A percentile compares a stretch with the other conserved stretches of the same genome.
phyloP scores from a whole-genome alignment of 2,329 filamentous ascomycete species.

The Cadophora sp. region DNA sequence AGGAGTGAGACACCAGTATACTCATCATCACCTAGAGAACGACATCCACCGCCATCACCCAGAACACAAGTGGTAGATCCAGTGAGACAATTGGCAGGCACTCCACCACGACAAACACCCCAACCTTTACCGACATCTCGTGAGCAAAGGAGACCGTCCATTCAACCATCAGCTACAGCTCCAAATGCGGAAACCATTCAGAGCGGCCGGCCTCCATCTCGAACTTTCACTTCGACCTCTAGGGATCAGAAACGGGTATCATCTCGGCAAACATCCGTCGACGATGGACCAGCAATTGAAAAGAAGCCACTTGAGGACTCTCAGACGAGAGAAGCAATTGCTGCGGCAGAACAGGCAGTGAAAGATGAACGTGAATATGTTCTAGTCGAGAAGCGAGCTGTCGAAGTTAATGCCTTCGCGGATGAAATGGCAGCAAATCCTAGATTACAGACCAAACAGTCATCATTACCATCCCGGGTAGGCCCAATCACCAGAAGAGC shows the following conservation, averaged over 20 bases:
- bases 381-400: slow-evolving; percentile 90
- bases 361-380: slow-evolving; percentile 96
- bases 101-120: slow-evolving; percentile 30
- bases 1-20: slow-evolving; percentile 33
- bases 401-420: slow-evolving; percentile 96
- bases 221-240: slow-evolving; percentile 25
- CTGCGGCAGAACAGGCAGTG: slow-evolving; percentile 70
- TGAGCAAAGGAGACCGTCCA: slow-evolving; percentile 36
- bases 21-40: slow-evolving; percentile 39
- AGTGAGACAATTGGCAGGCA: slow-evolving; percentile 31
- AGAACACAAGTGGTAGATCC: slow-evolving; percentile 29
- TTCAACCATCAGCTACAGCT: slow-evolving; percentile 37
- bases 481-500: slow-evolving; percentile 75
- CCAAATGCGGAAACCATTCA: slow-evolving; percentile 43
- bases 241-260: slow-evolving; percentile 23
- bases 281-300: slow-evolving; percentile 37
- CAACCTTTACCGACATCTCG: slow-evolving; percentile 29
- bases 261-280: slow-evolving; percentile 36
- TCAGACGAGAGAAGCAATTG: slow-evolving; percentile 62
- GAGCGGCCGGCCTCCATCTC: slow-evolving; percentile 42
- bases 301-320: slow-evolving; percentile 24
- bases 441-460: slow-evolving; percentile 47
- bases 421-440: slow-evolving; percentile 91
- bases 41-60: slow-evolving; percentile 33
- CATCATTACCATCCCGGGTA: slow-evolving; percentile 57